phyloP scores from a whole-genome alignment of 23 red algal genomes.

The Gracilaria domingensis region DNA sequence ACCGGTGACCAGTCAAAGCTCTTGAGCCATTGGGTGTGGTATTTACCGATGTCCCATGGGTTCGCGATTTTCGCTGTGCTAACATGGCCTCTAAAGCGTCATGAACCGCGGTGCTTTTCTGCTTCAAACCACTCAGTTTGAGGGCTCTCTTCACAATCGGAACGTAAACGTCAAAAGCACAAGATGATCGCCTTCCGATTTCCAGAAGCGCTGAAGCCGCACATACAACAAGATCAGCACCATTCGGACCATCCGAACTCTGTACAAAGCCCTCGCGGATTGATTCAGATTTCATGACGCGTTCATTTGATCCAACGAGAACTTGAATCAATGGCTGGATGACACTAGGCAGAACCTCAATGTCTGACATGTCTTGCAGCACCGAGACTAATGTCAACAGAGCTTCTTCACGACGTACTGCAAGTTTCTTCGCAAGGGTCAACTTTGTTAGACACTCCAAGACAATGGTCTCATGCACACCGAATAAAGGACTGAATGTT shows the following conservation, averaged over 20 bases:
- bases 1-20: neutral
- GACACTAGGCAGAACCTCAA: constrained; percentile 82
- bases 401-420: constrained; percentile 59
- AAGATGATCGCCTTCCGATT: constrained; percentile 39
- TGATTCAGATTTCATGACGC: neutral
- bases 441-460: constrained; percentile 68
- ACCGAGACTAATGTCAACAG: constrained; percentile 70
- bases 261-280: neutral
- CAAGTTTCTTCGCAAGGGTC: constrained; percentile 44
- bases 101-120: constrained; percentile 14
- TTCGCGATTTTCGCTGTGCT: neutral
- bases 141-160: constrained; percentile 66
- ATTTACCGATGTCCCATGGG: neutral
- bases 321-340: constrained; percentile 82
- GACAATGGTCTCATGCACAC: constrained; percentile 73
- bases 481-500: constrained; percentile 75
- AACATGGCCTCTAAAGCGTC: constrained; percentile 26
- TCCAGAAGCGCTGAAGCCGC: constrained; percentile 47
- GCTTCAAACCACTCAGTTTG: constrained; percentile 9
- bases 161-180: constrained; percentile 51
- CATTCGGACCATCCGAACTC: neutral
- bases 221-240: constrained; percentile 8
- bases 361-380: constrained; percentile 38
- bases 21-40: neutral
- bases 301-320: constrained; percentile 46